These are phyloP conservation scores for Podaxis sp. DNA, from an alignment of 768 basidiomycete species.

Conservation along the genomic window DNA sequence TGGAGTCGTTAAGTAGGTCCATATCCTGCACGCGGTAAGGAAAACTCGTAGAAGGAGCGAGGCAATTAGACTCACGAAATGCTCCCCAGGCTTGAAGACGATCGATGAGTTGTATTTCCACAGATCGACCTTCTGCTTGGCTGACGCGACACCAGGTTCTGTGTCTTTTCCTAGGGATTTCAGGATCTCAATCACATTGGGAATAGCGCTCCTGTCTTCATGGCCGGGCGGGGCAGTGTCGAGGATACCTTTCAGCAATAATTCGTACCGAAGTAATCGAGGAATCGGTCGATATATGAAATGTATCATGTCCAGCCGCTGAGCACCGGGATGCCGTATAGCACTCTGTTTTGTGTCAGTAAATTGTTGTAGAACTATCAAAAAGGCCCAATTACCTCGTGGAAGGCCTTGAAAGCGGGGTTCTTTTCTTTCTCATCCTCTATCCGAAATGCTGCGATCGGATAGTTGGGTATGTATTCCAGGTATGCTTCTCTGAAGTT, in stretches of 20 bases:
- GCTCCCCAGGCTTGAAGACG: slow-evolving; percentile 72
- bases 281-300: slow-evolving; percentile 92
- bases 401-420: slow-evolving; percentile 69
- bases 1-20: slow-evolving; percentile 80
- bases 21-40: slow-evolving; percentile 51
- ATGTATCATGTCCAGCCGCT: slow-evolving; percentile 82
- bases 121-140: slow-evolving; percentile 86
- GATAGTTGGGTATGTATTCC: slow-evolving; percentile 90
- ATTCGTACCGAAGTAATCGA: slow-evolving; percentile 80
- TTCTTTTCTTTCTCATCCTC: slow-evolving; percentile 86
- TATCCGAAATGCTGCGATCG: slow-evolving; percentile 83
- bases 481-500: slow-evolving; percentile 93
- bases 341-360: slow-evolving; percentile 25
- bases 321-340: slow-evolving; percentile 68
- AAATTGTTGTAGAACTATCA: background rate
- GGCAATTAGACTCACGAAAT: slow-evolving; percentile 38
- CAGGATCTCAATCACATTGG: slow-evolving; percentile 86
- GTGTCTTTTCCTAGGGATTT: slow-evolving; percentile 81
- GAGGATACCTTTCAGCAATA: slow-evolving; percentile 74
- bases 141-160: slow-evolving; percentile 79
- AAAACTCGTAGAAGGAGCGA: background rate
- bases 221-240: slow-evolving; percentile 74
- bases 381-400: slow-evolving; percentile 52
- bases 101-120: slow-evolving; percentile 81
- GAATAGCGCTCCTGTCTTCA: slow-evolving; percentile 76